Evolutionary conservation across 139 green algal species (phyloP), one percentile per base, ranked within the genome.

Genomic region (Asterochloris erici): DNA sequence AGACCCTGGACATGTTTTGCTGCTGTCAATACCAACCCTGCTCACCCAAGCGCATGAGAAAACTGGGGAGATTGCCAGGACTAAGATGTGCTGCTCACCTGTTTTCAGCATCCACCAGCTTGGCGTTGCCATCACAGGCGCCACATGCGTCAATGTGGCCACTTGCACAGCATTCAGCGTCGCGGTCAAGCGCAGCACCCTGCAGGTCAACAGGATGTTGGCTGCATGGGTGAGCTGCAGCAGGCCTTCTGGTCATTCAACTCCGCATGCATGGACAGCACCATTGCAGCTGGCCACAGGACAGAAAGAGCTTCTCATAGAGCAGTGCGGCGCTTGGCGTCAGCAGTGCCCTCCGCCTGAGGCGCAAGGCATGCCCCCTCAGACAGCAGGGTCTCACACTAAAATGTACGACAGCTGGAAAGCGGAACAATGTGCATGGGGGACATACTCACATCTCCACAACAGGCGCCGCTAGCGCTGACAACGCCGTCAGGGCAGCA

Each of bases 101-200:
- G 79, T 82, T 82, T 79, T 71, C 73, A 11, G 87, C 81, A 62
- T 94, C 90, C 60, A 94, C 82, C 0, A 75, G 70, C 82, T 81
- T 82, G 27, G 61, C 76, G 10, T 10, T 82, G 23, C 91, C 91
- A n/a, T 87, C 81, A 80, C 91, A 94, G 4, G 83, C 80, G 23
- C 91, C 91, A 73, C 91, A 94, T 2, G 83, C 90, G 73, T 94
- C 91, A 69, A 94, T 64, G 10, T 64, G 60, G 9, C 82, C 84
- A 23, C 70, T 84, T 38, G 71, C 68, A 76, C 91, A 94, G 87
- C 91, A 94, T 19, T n/a, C 24, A 15, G 87, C 87, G 13, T 71
- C 14, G 9, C 63, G 60, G 74, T 92, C 88, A 26, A 91, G 73
- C 64, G 82, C 23, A 0, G 81, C 81, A 14, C 60, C 75, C 76